phyloP scores from a whole-genome alignment of 1,139 yeast species.

The Kodamaea sp. region DNA sequence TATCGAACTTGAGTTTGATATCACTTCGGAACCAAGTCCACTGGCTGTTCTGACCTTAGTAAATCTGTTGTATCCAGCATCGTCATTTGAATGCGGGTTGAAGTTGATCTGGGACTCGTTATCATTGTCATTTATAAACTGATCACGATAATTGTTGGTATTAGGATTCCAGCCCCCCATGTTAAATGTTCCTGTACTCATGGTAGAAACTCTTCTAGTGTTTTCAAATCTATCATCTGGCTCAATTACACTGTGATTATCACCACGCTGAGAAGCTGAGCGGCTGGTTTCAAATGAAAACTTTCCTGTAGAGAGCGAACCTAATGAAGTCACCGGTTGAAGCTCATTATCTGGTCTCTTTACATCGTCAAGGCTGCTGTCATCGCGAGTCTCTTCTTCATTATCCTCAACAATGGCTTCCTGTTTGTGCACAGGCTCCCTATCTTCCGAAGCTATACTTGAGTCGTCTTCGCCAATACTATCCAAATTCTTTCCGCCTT shows the following conservation, averaged over 20 bases:
- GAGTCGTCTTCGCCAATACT: slow-evolving; percentile 8
- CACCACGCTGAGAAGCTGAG: slow-evolving; percentile 12
- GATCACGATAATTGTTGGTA: slow-evolving; percentile 50
- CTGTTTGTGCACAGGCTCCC: neutral
- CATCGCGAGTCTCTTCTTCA: neutral
- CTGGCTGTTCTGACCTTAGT: slow-evolving; percentile 32
- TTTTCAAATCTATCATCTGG: slow-evolving; percentile 7
- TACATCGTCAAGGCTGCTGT: slow-evolving; percentile 18
- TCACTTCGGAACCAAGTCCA: slow-evolving; percentile 21
- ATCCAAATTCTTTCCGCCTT: slow-evolving; percentile 7
- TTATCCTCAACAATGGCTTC: slow-evolving; percentile 1
- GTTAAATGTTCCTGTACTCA: slow-evolving; percentile 42
- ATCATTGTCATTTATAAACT: slow-evolving; percentile 50
- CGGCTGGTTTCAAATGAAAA: slow-evolving; percentile 26
- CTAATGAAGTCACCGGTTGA: slow-evolving; percentile 33
- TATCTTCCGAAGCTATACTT: slow-evolving; percentile 1
- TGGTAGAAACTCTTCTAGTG: slow-evolving; percentile 37
- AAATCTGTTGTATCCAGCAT: slow-evolving; percentile 32
- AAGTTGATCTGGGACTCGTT: slow-evolving; percentile 41
- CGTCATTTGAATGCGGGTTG: slow-evolving; percentile 28
- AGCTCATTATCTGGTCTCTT: slow-evolving; percentile 15
- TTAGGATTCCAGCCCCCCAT: slow-evolving; percentile 58
- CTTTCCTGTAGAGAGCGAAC: slow-evolving; percentile 43
- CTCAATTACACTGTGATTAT: slow-evolving; percentile 12
- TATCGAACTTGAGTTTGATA: slow-evolving; percentile 28